Conservation (phyloP, 2,329 filamentous ascomycete genomes). For the Ophiostoma sp. region DNA sequence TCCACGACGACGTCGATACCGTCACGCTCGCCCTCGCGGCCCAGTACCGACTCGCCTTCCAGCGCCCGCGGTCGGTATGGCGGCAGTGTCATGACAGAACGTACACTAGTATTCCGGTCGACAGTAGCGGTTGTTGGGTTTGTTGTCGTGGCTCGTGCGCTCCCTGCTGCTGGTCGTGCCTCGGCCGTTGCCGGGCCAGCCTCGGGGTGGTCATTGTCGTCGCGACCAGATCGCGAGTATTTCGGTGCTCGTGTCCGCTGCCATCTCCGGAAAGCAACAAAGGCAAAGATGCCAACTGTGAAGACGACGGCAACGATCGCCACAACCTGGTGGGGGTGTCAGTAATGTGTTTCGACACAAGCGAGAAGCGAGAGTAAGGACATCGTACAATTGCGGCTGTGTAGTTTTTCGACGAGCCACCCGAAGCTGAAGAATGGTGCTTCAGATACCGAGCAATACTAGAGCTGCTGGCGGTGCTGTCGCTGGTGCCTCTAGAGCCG, state of each 20-base stretch:
- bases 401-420: not conserved
- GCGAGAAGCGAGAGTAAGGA: not conserved
- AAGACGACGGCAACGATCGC: not conserved
- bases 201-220: constrained; percentile 28
- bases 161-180: not conserved
- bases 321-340: constrained; percentile 8
- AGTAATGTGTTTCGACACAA: not conserved
- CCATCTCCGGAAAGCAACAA: constrained; percentile 21
- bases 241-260: constrained; percentile 5
- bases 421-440: not conserved
- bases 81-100: constrained; percentile 91
- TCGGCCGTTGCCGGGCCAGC: constrained; percentile 23
- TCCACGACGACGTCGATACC: constrained; percentile 90
- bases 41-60: constrained; percentile 76
- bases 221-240: constrained; percentile 29
- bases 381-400: constrained; percentile 18
- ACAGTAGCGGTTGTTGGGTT: constrained; percentile 40
- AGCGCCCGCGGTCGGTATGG: constrained; percentile 70
- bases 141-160: not conserved
- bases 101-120: constrained; percentile 77
- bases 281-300: constrained; percentile 10
- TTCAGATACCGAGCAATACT: not conserved
- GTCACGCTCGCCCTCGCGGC: constrained; percentile 81
- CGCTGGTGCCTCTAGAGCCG: not conserved
- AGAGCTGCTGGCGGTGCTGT: not conserved